These are phyloP conservation scores for Lathyrus aphaca DNA, from an alignment of 306 rosid genomes.

Conservation along the genomic window DNA sequence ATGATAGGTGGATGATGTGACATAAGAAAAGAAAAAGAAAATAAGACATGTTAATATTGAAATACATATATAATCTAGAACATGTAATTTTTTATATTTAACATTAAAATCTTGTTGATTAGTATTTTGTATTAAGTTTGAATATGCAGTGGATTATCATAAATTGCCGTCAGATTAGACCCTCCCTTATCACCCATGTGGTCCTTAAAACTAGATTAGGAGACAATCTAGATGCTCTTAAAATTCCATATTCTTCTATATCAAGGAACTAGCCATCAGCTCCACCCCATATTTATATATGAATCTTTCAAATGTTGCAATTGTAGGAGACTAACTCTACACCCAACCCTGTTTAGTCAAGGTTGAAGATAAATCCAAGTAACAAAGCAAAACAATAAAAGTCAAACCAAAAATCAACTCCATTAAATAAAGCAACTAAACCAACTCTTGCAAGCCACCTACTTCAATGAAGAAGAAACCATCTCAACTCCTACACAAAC, in stretches of 20 bases:
- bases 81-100: too few species aligned
- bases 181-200: neutral
- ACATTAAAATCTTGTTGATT: neutral
- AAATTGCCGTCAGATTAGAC: neutral
- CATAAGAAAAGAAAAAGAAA: too few species aligned
- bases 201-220: neutral
- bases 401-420: neutral
- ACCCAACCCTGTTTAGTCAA: constrained; percentile 12
- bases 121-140: constrained; percentile 6
- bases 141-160: neutral
- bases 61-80: too few species aligned
- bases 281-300: neutral
- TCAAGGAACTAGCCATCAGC: neutral
- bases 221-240: constrained; percentile 19
- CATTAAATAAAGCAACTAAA: constrained; percentile 36
- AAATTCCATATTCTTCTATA: neutral
- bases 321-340: neutral
- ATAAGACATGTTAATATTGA: too few species aligned
- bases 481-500: constrained; percentile 37
- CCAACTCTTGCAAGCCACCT: constrained; percentile 39
- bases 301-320: neutral
- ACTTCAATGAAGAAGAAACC: constrained; percentile 41
- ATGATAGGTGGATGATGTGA: too few species aligned
- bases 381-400: neutral
- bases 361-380: neutral